phyloP scores from a whole-genome alignment of 164 flowering plant genomes.

The Saururus chinensis region DNA sequence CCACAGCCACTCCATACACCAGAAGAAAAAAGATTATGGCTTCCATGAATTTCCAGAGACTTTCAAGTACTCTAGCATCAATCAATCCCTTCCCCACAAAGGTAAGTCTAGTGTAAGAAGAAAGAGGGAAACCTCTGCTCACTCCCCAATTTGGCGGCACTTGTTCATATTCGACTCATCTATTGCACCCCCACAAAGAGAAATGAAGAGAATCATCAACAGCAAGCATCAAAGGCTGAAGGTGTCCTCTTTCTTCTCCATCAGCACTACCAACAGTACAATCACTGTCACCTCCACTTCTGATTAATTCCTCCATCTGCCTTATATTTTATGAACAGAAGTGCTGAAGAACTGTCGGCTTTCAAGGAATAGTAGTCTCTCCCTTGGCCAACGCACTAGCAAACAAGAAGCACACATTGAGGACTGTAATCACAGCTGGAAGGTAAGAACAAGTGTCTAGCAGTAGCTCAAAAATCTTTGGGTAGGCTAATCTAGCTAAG shows the following conservation, averaged over 20 bases:
- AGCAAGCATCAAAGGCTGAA: neutral
- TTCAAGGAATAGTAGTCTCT: neutral
- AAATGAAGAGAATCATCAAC: neutral
- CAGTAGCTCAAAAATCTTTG: too few species aligned
- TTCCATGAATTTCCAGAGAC: neutral
- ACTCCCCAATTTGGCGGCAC: neutral
- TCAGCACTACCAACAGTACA: neutral
- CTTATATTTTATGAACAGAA: neutral
- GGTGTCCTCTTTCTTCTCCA: neutral
- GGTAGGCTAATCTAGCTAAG: too few species aligned
- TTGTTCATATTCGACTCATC: neutral
- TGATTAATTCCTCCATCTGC: neutral
- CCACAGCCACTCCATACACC: neutral
- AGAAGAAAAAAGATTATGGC: neutral
- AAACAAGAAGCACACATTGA: too few species aligned
- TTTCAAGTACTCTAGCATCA: neutral
- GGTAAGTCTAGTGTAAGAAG: neutral
- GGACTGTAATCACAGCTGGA: too few species aligned
- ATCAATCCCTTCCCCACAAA: neutral
- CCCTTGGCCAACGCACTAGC: too few species aligned
- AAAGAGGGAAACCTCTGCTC: neutral
- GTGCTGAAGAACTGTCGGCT: neutral
- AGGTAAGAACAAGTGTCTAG: too few species aligned
- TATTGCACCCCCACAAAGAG: neutral
- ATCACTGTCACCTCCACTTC: neutral